A percentile compares a stretch with the other conserved stretches of the same genome.
Conservation (phyloP, 1,284 basidiomycete species). For the Termitomyces sp. region DNA sequence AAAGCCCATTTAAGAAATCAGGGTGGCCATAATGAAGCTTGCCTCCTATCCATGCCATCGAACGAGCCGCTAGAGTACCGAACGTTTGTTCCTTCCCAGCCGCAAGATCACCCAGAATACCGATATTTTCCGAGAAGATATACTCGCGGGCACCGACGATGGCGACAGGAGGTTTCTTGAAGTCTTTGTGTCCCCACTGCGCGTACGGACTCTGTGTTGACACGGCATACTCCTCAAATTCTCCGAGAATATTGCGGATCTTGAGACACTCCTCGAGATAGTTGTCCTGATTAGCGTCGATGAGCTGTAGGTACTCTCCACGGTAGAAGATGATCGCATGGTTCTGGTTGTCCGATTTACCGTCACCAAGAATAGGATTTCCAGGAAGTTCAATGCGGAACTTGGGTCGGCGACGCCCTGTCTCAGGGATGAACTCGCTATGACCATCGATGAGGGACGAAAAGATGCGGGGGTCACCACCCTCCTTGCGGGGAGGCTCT, state of each 20-base stretch:
- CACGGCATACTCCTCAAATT: constrained; percentile 93
- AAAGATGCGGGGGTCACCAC: constrained; percentile 93
- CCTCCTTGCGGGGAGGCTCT: constrained; percentile 90
- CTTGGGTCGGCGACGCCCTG: constrained; percentile 88
- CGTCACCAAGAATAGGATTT: constrained; percentile 98
- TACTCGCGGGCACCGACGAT: constrained; percentile 99
- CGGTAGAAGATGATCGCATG: constrained; percentile 99
- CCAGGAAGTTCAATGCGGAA: constrained; percentile 98
- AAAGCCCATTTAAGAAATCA: constrained; percentile 97
- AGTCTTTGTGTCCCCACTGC: constrained; percentile 82
- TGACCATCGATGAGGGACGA: constrained; percentile 97
- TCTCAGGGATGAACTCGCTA: constrained; percentile 90
- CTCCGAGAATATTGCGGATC: constrained; percentile 96
- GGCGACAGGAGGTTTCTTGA: constrained; percentile 86
- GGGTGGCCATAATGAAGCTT: constrained; percentile 99
- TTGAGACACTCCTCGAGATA: constrained; percentile 99
- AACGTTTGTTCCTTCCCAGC: constrained; percentile 99
- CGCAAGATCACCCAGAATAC: constrained; percentile 96
- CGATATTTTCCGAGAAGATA: constrained; percentile 99
- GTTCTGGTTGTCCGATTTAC: constrained; percentile 99
- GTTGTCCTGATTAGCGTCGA: constrained; percentile 99
- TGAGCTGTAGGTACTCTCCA: constrained; percentile 97
- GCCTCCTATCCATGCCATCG: constrained; percentile 95
- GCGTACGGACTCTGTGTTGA: constrained; percentile 90
- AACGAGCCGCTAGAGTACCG: constrained; percentile 92